Conservation (phyloP, 2,329 filamentous ascomycete species). For the Aspergillus sp. region DNA sequence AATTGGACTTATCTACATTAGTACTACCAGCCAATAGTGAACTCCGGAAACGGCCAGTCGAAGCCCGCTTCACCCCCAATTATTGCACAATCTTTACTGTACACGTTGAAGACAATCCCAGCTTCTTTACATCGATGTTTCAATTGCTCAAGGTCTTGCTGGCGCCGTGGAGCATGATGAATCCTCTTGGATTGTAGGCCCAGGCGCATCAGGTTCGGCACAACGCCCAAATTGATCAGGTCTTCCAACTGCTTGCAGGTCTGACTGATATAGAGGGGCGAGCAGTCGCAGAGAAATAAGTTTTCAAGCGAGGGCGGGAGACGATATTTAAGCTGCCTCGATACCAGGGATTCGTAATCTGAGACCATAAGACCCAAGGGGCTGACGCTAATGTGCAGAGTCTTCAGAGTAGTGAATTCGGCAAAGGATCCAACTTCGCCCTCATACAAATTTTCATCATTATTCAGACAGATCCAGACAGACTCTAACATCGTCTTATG, state of each 20-base stretch:
- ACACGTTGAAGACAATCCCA: too few species aligned
- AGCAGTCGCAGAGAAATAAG: background rate
- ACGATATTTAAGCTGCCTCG: background rate
- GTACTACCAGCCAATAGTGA: too few species aligned
- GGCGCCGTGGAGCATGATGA: too few species aligned
- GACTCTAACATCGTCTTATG: background rate
- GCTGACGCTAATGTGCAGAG: background rate
- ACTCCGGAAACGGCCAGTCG: too few species aligned
- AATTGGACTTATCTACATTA: too few species aligned
- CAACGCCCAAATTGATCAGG: too few species aligned
- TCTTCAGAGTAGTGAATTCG: background rate
- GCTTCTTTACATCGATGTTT: too few species aligned
- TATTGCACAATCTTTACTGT: too few species aligned
- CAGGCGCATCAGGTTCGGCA: too few species aligned
- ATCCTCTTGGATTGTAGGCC: too few species aligned
- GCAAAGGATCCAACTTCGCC: background rate
- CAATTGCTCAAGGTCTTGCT: too few species aligned
- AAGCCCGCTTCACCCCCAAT: too few species aligned
- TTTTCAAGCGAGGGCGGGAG: background rate
- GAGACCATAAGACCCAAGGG: background rate
- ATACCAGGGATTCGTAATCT: background rate
- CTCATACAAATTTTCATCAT: background rate
- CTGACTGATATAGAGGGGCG: background rate
- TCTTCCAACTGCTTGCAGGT: background rate
- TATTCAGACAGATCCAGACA: background rate